Percentiles rank a stretch among this genome's conserved stretches.
These are phyloP conservation scores for Sechiopsis laciniata DNA, from an alignment of 306 rosid species.

Conservation along the genomic window DNA sequence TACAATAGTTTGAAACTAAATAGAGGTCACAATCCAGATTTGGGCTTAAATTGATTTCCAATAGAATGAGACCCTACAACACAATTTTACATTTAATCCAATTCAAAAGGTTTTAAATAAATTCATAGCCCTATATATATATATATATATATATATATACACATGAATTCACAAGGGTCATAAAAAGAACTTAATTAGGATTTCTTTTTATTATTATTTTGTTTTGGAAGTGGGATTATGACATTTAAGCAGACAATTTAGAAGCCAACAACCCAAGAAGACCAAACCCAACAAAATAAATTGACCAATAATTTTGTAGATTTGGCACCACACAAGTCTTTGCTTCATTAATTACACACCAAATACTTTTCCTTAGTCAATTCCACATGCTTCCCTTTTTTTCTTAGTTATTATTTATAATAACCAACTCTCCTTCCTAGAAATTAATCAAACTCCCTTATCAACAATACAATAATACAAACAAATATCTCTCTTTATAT, in stretches of 20 bases:
- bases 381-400: background rate
- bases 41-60: too few relatives aligned
- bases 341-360: constrained; percentile 2
- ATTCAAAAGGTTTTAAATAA: too few relatives aligned
- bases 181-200: too few relatives aligned
- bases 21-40: too few relatives aligned
- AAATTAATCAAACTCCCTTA: background rate
- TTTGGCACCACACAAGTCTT: background rate
- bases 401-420: background rate
- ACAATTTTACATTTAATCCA: background rate
- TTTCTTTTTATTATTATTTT: too few relatives aligned
- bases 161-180: too few relatives aligned
- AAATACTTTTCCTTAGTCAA: constrained; percentile 7
- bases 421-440: background rate
- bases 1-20: too few relatives aligned
- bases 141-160: too few relatives aligned
- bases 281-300: background rate
- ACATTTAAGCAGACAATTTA: constrained; percentile 20
- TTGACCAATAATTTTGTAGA: constrained; percentile 12
- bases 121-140: too few relatives aligned
- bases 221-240: background rate
- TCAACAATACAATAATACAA: background rate
- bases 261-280: constrained; percentile 12
- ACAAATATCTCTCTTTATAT: background rate
- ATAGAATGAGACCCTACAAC: background rate